Base-by-base conservation (phyloP, 805 yeast genomes). In the Candida fluviatilis region DNA sequence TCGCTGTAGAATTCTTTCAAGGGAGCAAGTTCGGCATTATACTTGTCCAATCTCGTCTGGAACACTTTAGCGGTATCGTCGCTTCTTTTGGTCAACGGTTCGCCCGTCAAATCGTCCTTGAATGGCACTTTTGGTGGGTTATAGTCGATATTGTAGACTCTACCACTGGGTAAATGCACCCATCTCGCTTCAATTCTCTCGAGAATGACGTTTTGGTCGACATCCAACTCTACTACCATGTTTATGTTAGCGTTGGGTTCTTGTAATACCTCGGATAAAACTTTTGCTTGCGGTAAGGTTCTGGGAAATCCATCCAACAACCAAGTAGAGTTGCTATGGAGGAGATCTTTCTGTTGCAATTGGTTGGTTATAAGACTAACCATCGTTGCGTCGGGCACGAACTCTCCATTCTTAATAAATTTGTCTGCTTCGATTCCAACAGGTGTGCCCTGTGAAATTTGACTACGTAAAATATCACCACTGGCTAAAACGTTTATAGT, bases 241-340 rank as follows among this genome's bases (percentile, higher is more conserved):
- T 87, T 88, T 39, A 90, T 55, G 11, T 62, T 54, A 1, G 82
- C 60, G 2, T 63, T 48, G 24, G 59, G 42, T 7, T 58, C 47
- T 38, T 78, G 78, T 27, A 88, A 62, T 21, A 21, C 24, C 6
- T 58, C n/a, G n/a, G n/a, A n/a, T n/a, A n/a, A n/a, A 7, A 69
- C 72, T 28, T 57, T 53, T 0, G 96, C 96, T 60, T 90, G 98
- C 3, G 60, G 62, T 14, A 65, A 54, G 0, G 93, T 91, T 45
- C 98, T 69, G 4, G 98, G 98, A 52, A 89, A 91, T 31, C 98
- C 98, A 57, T 90, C 98, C 35, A 91, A 66, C 21, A 90, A 65
- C 86, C 95, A 90, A 4, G 79, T 63, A 1, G 79, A 47, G 1
- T 60, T 38, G 0, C 60, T 32, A 26, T 64, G 59, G 14, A 80